phyloP scores from a whole-genome alignment of 257 asterid species.

The Solanum corneliomulleri region DNA sequence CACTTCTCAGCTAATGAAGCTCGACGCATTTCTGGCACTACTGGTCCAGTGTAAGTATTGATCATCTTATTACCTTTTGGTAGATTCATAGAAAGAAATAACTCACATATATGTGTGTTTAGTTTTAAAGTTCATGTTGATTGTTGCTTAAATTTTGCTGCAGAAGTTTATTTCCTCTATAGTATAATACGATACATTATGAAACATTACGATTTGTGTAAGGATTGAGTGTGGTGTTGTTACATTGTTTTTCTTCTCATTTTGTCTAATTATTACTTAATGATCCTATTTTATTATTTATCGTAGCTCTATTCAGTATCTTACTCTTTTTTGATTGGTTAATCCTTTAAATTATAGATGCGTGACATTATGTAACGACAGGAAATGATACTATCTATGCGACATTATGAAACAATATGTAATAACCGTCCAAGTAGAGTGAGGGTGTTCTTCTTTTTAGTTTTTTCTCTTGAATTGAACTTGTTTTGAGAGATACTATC shows the following conservation, averaged over 20 bases:
- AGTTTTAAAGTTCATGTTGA: background rate
- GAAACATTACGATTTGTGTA: background rate
- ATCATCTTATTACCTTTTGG: background rate
- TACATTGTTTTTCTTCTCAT: background rate
- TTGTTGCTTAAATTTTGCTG: background rate
- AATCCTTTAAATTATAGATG: background rate
- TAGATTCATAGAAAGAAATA: background rate
- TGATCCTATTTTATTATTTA: no score
- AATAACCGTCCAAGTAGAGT: background rate
- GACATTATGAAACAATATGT: background rate
- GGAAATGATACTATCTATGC: no score
- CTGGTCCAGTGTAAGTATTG: conserved; percentile 61
- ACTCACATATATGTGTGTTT: background rate
- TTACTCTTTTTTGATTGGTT: background rate
- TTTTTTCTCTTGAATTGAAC: background rate
- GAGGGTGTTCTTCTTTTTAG: background rate
- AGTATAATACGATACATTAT: no score
- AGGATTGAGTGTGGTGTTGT: background rate
- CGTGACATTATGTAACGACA: background rate
- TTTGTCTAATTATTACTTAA: background rate
- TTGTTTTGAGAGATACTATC: background rate
- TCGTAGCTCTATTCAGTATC: background rate
- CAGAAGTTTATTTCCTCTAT: background rate
- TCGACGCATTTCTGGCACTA: conserved; percentile 49
- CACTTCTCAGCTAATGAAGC: conserved; percentile 61